Base-by-base conservation (phyloP, 2,329 filamentous ascomycete genomes). In the Tolypocladium amazonense region DNA sequence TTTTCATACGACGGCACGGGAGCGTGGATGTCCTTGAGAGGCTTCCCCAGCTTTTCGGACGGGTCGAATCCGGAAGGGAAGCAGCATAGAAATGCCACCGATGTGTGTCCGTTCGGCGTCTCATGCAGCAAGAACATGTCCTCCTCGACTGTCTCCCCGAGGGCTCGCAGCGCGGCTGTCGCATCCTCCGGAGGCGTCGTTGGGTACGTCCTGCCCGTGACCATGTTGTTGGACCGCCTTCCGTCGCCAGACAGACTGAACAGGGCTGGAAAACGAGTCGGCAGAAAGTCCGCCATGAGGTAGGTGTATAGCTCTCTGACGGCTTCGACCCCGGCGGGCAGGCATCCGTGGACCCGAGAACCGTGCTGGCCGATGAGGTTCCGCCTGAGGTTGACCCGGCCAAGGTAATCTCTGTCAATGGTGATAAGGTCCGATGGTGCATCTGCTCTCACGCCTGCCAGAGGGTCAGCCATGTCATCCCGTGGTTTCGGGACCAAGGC, bases 1-100 rank as follows among this genome's bases (percentile, higher is more conserved):
- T 79, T 82, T 20, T 81, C 76, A 59, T 82, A 84, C 0, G 73
- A 72, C 0, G 82, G 82, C 43, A 84, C 81, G 0, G 79, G 79
- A 20, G 61, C 68, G 59, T 85, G 82, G 14, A 84, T 79, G 27
- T 80, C 78, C 52, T 68, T 68, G 25, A 84, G 67, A 12, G 75
- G 64, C 62, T 76, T 74, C 2, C 79, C 80, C 35, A 84, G 68
- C 67, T 84, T 84, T 2, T 67, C 55, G 0, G 76, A 72, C 0
- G 81, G 79, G 55, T 82, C 76, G 56, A 83, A 84, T 0, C 80
- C 81, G 0, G 76, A 71, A 0, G 81, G 79, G 57, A 79, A 79
- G 62, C 79, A 82, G 69, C 78, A 81, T 30, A 81, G 62, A 45
- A 81, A 82, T 0, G 81, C 81, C 1, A 77, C 72, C 1, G 72